Base-by-base conservation (phyloP, 1,284 basidiomycete genomes). In the Gymnopus androsaceus region DNA sequence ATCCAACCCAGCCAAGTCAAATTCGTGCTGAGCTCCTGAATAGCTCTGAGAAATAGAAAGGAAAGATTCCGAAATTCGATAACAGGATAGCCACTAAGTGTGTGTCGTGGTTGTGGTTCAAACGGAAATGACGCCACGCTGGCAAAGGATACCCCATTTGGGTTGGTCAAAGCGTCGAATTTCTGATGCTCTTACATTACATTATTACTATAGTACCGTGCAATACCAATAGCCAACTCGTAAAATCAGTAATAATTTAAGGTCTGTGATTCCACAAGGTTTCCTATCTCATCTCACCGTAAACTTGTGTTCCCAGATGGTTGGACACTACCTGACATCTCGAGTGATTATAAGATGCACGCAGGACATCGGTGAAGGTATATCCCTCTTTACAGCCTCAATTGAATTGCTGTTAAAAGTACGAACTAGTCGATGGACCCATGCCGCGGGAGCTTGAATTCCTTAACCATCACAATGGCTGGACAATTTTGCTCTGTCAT, bases 321-420 rank as follows among this genome's bases (percentile, higher is more conserved):
- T 65, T 82, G 8, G 80, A 83, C 58, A 69, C 69, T 11, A 80
- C 2, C 80, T 80, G 0, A 72, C 75, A 1, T 78, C 78, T 33
- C 70, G 79, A 27, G 73, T 78, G 55, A 75, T 80, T 57, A 64
- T 73, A 38, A 66, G 79, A 53, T 78, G 77, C 63, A 78, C 78
- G 11, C 76, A 78, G 55, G 79, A 80, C 60, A 77, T 79, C 14
- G 62, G 63, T 69, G 73, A 54, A 21, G 42, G 60, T 61, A 36
- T 21, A 2, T 48, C 8, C 17, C 33, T 14, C 17, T 5, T 30
- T 17, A 6, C 12, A 15, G 9, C n/a, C n/a, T n/a, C n/a, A n/a
- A n/a, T 23, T 17, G 34, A 7, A 15, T 21, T 30, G 25, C 25
- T n/a, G 15, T 21, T 30, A 23, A 38, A 9, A n/a, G 1, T 21